Percentiles rank a stretch among this genome's conserved stretches.
phyloP scores from a whole-genome alignment of 306 rosid species.

The Fragaria vesca region DNA sequence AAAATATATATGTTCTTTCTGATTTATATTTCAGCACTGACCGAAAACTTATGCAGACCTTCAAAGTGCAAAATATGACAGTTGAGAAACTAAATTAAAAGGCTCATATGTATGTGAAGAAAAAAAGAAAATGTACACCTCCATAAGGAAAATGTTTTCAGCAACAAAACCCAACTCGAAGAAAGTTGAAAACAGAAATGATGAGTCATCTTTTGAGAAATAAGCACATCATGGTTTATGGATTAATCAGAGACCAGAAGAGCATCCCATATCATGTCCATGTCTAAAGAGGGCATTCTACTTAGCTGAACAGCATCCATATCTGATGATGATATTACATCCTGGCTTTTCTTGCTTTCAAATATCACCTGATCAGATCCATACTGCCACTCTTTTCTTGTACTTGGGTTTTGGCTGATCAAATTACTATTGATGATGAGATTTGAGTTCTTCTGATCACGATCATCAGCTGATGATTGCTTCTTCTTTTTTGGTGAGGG shows the following conservation, averaged over 20 bases:
- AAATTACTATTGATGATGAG: constrained; percentile 10
- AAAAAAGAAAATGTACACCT: neutral
- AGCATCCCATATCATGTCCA: constrained; percentile 94
- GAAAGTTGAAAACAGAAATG: constrained; percentile 6
- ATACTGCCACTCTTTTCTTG: constrained; percentile 38
- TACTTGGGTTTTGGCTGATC: constrained; percentile 27
- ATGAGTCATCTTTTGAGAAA: neutral
- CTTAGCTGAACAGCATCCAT: constrained; percentile 76
- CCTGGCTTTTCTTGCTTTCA: constrained; percentile 53
- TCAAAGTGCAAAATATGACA: neutral
- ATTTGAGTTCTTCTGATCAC: constrained; percentile 8
- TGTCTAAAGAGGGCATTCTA: constrained; percentile 93
- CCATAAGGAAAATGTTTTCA: constrained; percentile 3
- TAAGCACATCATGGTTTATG: constrained; percentile 22
- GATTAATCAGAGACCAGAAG: constrained; percentile 59
- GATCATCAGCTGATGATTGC: constrained; percentile 2
- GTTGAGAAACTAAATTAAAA: neutral
- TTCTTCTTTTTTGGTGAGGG: constrained; percentile 7
- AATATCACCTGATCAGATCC: constrained; percentile 31
- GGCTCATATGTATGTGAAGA: neutral
- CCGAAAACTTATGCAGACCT: neutral
- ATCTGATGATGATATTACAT: constrained; percentile 42
- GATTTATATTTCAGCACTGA: neutral
- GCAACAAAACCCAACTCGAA: neutral
- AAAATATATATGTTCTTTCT: neutral